Conservation (phyloP, 2,329 filamentous ascomycete genomes). For the Fusarium luffae region DNA sequence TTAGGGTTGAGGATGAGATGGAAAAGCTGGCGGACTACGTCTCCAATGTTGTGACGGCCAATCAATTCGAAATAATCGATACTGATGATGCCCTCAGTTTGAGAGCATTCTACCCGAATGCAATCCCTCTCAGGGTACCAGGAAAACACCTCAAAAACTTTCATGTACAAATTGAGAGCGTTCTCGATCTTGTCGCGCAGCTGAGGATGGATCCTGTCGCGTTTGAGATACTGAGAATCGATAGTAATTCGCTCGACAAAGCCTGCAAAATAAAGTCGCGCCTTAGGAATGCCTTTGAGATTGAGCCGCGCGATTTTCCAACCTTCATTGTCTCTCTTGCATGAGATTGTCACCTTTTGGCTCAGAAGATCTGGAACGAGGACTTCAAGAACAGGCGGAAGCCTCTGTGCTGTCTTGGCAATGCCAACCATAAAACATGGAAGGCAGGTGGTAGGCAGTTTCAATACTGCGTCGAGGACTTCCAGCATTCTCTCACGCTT, state of each 20-base stretch:
- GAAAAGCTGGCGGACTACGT: neutral
- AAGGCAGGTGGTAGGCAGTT: neutral
- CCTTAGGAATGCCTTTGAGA: neutral
- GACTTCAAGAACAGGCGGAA: neutral
- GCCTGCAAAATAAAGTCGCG: neutral
- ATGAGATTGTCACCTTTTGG: neutral
- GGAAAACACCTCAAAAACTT: neutral
- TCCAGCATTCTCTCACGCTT: neutral
- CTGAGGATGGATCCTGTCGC: neutral
- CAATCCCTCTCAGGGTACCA: neutral
- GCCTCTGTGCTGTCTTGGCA: neutral
- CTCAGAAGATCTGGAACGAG: neutral
- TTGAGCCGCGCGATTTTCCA: neutral
- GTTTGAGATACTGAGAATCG: neutral
- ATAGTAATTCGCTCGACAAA: neutral
- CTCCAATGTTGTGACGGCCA: neutral
- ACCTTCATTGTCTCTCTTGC: neutral
- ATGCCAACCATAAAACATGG: neutral
- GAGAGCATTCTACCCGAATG: neutral
- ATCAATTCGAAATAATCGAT: neutral
- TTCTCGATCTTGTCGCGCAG: neutral
- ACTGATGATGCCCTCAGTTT: neutral
- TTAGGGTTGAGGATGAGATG: too few species aligned
- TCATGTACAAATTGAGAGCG: neutral
- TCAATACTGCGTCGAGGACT: neutral